A percentile compares a stretch with the other conserved stretches of the same genome.
These are phyloP conservation scores for Polytrichum commune DNA, from an alignment of 225 moss, liverwort and hornwort species.

Conservation along the genomic window DNA sequence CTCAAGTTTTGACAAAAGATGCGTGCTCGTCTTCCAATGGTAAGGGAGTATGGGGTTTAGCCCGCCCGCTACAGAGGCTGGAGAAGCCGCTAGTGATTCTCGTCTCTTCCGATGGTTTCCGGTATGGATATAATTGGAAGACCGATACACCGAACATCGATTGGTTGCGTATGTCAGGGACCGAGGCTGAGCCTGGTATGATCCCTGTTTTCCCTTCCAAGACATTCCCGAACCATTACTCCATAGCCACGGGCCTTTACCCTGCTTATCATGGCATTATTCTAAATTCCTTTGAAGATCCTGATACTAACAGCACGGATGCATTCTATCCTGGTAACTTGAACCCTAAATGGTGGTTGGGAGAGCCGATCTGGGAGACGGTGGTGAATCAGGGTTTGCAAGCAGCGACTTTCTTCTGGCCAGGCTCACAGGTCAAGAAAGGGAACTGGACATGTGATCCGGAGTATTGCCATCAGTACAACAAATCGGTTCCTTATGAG, in stretches of 20 bases:
- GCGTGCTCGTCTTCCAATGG: neutral
- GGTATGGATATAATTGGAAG: constrained; percentile 83
- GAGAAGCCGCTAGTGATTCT: constrained; percentile 67
- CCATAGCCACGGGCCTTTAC: constrained; percentile 89
- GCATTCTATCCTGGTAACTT: constrained; percentile 51
- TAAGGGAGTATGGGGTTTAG: constrained; percentile 25
- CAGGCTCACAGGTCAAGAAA: constrained; percentile 79
- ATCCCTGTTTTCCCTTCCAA: constrained; percentile 89
- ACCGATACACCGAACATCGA: constrained; percentile 79
- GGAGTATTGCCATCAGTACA: constrained; percentile 60
- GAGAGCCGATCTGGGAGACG: constrained; percentile 98
- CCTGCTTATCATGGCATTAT: constrained; percentile 96
- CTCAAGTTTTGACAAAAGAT: constrained; percentile 12
- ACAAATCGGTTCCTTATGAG: constrained; percentile 69
- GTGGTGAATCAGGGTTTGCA: constrained; percentile 77
- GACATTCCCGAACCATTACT: constrained; percentile 95
- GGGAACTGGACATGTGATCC: constrained; percentile 88
- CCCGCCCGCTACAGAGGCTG: constrained; percentile 47
- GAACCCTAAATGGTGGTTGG: constrained; percentile 91
- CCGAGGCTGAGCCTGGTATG: constrained; percentile 83
- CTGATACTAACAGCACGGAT: constrained; percentile 38
- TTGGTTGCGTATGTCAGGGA: constrained; percentile 57
- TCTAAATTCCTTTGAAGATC: constrained; percentile 67
- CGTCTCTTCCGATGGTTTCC: constrained; percentile 87
- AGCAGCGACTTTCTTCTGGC: constrained; percentile 97